A percentile compares a stretch with the other conserved stretches of the same genome.
Evolutionary conservation across 495 filamentous ascomycete species (phyloP).

Genomic region (Aspergillus nanangensis): DNA sequence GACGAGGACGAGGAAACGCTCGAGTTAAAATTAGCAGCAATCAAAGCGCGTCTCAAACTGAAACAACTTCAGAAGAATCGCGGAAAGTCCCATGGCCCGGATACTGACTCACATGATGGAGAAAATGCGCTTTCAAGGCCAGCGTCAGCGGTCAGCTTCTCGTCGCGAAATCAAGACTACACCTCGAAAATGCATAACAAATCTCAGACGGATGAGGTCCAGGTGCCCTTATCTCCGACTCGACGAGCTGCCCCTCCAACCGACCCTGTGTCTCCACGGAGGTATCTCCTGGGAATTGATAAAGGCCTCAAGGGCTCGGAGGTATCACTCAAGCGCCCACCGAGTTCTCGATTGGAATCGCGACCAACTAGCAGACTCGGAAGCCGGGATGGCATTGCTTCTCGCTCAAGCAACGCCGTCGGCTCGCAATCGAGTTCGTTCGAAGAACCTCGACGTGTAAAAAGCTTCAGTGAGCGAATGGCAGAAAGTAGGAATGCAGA

Average conservation of each 20-base stretch:
- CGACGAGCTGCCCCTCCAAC: constrained; percentile 41
- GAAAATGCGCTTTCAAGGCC: constrained; percentile 18
- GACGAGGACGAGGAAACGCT: constrained; percentile 91
- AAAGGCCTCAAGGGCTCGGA: constrained; percentile 78
- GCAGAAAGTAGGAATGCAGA: constrained; percentile 57
- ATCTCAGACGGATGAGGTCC: constrained; percentile 37
- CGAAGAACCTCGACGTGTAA: constrained; percentile 38
- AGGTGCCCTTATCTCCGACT: constrained; percentile 81
- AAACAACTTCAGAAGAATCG: constrained; percentile 72
- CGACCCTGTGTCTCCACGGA: constrained; percentile 68
- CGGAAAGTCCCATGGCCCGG: constrained; percentile 27
- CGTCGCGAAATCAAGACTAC: constrained; percentile 17
- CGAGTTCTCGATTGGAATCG: constrained; percentile 26
- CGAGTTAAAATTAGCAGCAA: constrained; percentile 74
- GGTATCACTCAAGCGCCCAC: constrained; percentile 77
- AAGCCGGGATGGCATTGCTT: constrained; percentile 20
- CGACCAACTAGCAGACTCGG: constrained; percentile 32
- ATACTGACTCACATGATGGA: constrained; percentile 18
- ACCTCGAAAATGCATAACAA: constrained; percentile 18
- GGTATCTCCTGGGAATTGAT: constrained; percentile 83
- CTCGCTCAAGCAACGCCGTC: constrained; percentile 20
- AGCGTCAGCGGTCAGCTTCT: constrained; percentile 20
- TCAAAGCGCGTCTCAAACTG: constrained; percentile 82
- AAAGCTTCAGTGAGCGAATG: constrained; percentile 84
- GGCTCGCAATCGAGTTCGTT: constrained; percentile 23